Percentiles rank a stretch among this genome's conserved stretches.
phyloP scores from a whole-genome alignment of 306 rosid species.

The Fragaria ananassa region DNA sequence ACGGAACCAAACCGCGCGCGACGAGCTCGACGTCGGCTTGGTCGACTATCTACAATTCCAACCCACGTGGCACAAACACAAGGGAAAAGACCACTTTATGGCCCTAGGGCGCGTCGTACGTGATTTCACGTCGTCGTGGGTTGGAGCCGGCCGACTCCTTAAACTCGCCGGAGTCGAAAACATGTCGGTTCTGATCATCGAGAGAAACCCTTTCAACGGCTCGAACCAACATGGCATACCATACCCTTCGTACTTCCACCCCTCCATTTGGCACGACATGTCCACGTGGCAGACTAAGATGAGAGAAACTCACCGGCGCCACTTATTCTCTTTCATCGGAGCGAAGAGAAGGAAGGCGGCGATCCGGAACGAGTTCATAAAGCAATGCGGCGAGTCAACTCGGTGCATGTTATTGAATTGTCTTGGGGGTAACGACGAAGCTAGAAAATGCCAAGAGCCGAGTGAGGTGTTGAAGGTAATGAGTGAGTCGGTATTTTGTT shows the following conservation, averaged over 20 bases:
- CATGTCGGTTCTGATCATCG: constrained; percentile 85
- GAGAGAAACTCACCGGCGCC: not conserved
- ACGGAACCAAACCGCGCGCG: constrained; percentile 53
- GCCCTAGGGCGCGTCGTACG: constrained; percentile 75
- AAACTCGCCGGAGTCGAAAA: constrained; percentile 40
- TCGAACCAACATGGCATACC: constrained; percentile 76
- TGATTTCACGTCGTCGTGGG: not conserved
- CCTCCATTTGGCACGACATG: constrained; percentile 28
- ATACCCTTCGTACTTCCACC: constrained; percentile 85
- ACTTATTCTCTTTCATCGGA: constrained; percentile 23
- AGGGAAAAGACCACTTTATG: constrained; percentile 63
- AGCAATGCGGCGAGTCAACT: constrained; percentile 5
- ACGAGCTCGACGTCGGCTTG: constrained; percentile 42
- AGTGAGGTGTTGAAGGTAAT: constrained; percentile 4
- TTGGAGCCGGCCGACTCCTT: constrained; percentile 58
- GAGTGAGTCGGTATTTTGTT: not conserved
- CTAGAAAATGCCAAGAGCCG: not conserved
- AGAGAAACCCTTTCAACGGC: constrained; percentile 25
- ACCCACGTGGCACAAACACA: constrained; percentile 28
- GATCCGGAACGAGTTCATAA: constrained; percentile 1
- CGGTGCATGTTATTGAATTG: constrained; percentile 6
- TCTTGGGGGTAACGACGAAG: not conserved
- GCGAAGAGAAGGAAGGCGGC: not conserved
- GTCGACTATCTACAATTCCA: constrained; percentile 26
- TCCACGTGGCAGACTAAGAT: constrained; percentile 47